These are phyloP conservation scores for Microsporum audouinii DNA, from an alignment of 2,329 filamentous ascomycete genomes.

Conservation along the genomic window DNA sequence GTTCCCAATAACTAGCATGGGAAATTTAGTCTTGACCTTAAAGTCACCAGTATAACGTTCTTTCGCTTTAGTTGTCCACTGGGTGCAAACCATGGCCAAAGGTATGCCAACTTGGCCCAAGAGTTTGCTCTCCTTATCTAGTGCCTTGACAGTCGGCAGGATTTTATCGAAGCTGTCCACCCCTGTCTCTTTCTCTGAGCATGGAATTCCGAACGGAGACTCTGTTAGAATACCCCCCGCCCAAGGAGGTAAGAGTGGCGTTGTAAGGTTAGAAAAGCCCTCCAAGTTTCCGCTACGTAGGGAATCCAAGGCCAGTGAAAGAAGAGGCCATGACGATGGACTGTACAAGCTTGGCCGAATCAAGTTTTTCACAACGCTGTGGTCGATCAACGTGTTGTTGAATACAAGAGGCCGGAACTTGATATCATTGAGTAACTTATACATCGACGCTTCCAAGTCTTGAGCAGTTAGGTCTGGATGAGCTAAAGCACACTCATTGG, in stretches of 20 bases:
- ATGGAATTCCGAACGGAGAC: slow-evolving; percentile 7
- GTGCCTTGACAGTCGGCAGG: background rate
- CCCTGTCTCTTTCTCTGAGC: slow-evolving; percentile 4
- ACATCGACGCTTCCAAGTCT: slow-evolving; percentile 32
- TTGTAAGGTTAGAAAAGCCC: background rate
- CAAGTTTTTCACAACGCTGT: background rate
- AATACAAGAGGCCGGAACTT: slow-evolving; percentile 7
- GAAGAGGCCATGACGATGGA: background rate
- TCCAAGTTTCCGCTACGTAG: background rate
- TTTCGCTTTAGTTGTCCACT: slow-evolving; percentile 18
- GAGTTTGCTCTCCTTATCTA: background rate
- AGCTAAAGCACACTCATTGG: slow-evolving; percentile 29
- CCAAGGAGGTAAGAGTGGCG: background rate
- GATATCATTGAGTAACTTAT: slow-evolving; percentile 1
- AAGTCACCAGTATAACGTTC: slow-evolving; percentile 19
- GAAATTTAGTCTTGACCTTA: slow-evolving; percentile 17
- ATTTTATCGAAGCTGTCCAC: background rate
- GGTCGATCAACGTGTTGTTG: slow-evolving; percentile 1
- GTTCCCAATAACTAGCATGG: slow-evolving; percentile 21
- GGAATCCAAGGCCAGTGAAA: background rate
- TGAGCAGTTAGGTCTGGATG: slow-evolving; percentile 23
- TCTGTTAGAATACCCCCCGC: background rate
- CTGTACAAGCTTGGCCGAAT: background rate
- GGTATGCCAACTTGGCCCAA: background rate
- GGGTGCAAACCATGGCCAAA: slow-evolving; percentile 10